These are phyloP conservation scores for Kurtzmaniella quercitrusa DNA, from an alignment of 1,139 yeast genomes.

Conservation along the genomic window DNA sequence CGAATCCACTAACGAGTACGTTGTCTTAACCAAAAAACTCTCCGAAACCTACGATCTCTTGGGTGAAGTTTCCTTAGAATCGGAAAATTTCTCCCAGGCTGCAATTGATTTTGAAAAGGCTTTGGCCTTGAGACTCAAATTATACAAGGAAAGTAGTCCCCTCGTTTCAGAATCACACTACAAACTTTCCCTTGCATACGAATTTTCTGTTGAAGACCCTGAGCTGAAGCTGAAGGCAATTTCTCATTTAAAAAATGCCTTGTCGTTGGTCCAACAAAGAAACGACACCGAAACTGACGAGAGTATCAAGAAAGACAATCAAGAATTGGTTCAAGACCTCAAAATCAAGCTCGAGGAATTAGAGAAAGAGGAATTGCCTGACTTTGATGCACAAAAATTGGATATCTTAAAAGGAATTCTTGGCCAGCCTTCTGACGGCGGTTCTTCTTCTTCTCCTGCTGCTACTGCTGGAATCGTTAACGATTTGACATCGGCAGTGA, in stretches of 20 bases:
- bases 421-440: conserved; percentile 41
- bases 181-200: conserved; percentile 76
- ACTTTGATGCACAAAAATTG: conserved; percentile 50
- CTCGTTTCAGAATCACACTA: conserved; percentile 76
- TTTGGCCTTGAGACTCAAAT: conserved; percentile 49
- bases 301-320: conserved; percentile 37
- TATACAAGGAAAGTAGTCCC: conserved; percentile 52
- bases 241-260: conserved; percentile 54
- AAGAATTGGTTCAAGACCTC: conserved; percentile 51
- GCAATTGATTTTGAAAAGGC: conserved; percentile 59
- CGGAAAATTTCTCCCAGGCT: conserved; percentile 79
- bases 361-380: conserved; percentile 47
- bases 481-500: conserved; percentile 33
- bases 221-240: conserved; percentile 49
- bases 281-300: conserved; percentile 24
- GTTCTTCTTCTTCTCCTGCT: conserved; percentile 7
- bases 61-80: conserved; percentile 87
- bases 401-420: conserved; percentile 59
- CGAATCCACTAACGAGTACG: conserved; percentile 26
- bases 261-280: conserved; percentile 53
- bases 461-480: conserved; percentile 13
- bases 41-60: conserved; percentile 75
- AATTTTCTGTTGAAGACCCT: conserved; percentile 57
- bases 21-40: conserved; percentile 46
- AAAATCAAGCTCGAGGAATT: conserved; percentile 50